Percentiles rank a stretch among this genome's conserved stretches.
Evolutionary conservation across 2,329 filamentous ascomycete species (phyloP).

Genomic region (Cercospora zeae-maydis): DNA sequence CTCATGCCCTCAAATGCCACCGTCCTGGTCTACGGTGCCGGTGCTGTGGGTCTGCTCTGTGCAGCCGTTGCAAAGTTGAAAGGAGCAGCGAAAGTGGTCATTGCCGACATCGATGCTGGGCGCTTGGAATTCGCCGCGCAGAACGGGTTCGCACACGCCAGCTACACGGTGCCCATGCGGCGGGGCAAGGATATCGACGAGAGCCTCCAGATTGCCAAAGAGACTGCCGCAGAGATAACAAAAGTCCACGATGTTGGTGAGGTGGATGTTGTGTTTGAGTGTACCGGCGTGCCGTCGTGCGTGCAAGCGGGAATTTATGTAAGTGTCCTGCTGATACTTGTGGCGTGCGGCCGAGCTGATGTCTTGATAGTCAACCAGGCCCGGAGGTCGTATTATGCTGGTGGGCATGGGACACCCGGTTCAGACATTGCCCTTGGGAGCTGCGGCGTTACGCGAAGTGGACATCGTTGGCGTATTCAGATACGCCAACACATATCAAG

Average conservation of each 20-base stretch:
- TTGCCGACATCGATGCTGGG: slow-evolving; percentile 59
- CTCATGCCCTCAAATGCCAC: slow-evolving; percentile 46
- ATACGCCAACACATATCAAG: slow-evolving; percentile 71
- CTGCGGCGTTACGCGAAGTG: slow-evolving; percentile 69
- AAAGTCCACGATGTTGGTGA: slow-evolving; percentile 47
- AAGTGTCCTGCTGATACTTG: slow-evolving; percentile 23
- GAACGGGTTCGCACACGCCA: slow-evolving; percentile 48
- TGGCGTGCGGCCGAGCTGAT: slow-evolving; percentile 7
- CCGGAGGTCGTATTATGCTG: slow-evolving; percentile 70
- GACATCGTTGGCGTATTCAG: slow-evolving; percentile 76
- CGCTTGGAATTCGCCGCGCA: slow-evolving; percentile 54
- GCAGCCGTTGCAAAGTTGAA: slow-evolving; percentile 55
- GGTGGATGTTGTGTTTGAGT: slow-evolving; percentile 70
- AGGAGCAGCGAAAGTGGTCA: slow-evolving; percentile 53
- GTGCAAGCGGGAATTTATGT: slow-evolving; percentile 72
- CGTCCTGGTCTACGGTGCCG: slow-evolving; percentile 59
- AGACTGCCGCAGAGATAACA: slow-evolving; percentile 44
- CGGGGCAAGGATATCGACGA: slow-evolving; percentile 53
- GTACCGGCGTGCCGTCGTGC: slow-evolving; percentile 70
- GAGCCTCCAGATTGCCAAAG: slow-evolving; percentile 50
- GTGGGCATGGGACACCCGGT: slow-evolving; percentile 77
- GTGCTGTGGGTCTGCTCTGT: slow-evolving; percentile 58
- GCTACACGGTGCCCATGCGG: slow-evolving; percentile 47
- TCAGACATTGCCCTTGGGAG: slow-evolving; percentile 69
- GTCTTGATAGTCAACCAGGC: slow-evolving; percentile 51